Evolutionary conservation across 257 asterid genomes (phyloP), one percentile per base, ranked within the genome.

Genomic region (Solanum tarapatanum): DNA sequence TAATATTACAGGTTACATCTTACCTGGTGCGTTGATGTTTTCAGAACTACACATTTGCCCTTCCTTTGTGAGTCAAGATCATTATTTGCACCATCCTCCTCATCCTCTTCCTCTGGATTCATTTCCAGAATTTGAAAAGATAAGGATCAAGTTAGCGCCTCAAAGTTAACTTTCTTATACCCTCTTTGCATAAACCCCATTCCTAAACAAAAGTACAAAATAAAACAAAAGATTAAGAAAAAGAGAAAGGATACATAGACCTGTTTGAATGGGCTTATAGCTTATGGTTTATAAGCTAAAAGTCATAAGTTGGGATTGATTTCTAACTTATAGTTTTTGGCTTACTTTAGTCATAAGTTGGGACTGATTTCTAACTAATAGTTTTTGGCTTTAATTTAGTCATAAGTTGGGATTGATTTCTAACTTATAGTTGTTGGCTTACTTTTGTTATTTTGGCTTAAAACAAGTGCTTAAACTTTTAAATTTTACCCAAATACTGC

Each of bases 101-200:
- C 99, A 84, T 96, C 99, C 79, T 97, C 99, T 82, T 97, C 99
- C 88, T 97, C 98, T n/a, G 97, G 99, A 91, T 95, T 97, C 99
- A 97, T 97, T 90, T 97, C 98, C 94, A 97, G 88, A 87, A 96
- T 97, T 99, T 97, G 86, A 66, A 86, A 51, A 72, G 87, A 39
- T 24, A 30, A 30, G 70, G 48, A 14, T 33, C 51, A 26, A 66
- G 48, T 85, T 7, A 70, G 73, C 3, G 68, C 83, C 74, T 84
- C 60, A 26, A 45, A 74, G 28, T 41, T 41, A 41, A 77, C 36
- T 77, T 28, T 36, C 35, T 33, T 24, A 14, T 45, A 26, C n/a
- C 51, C 62, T 32, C 32, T 39, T 51, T 14, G 36, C 14, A n/a
- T 77, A 77, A 33, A 13, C 36, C 14, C 62, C 62, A n/a, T 77